Evolutionary conservation across 192 early-diverging fungal genomes (phyloP).

Genomic region (Dissophora ornata): DNA sequence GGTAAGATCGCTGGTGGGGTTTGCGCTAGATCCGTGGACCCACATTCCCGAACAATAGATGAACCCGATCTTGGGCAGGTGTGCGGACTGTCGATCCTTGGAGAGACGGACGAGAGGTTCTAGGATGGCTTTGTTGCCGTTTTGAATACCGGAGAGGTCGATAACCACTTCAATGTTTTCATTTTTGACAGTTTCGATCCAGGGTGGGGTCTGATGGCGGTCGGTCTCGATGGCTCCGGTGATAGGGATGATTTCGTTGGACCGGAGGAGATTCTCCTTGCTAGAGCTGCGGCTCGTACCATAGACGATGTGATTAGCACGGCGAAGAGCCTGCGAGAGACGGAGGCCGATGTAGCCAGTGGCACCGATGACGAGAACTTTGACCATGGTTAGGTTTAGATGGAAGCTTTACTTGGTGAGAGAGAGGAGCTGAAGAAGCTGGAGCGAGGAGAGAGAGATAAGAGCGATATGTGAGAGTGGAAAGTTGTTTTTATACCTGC

Average conservation of each 20-base stretch:
- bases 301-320: conserved; percentile 49
- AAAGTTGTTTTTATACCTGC: no score
- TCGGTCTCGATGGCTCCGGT: conserved; percentile 18
- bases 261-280: conserved; percentile 24
- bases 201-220: neutral
- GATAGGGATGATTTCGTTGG: conserved; percentile 50
- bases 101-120: conserved; percentile 23
- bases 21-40: conserved; percentile 20
- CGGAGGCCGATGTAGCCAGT: conserved; percentile 52
- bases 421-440: neutral
- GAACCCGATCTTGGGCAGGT: conserved; percentile 21
- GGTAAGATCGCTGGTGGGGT: conserved; percentile 7
- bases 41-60: conserved; percentile 56
- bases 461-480: neutral
- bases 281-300: conserved; percentile 34
- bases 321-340: conserved; percentile 47
- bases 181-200: conserved; percentile 17
- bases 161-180: conserved; percentile 42
- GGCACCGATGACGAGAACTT: conserved; percentile 56
- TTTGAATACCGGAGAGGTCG: conserved; percentile 28
- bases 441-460: no score
- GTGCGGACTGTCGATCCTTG: conserved; percentile 26
- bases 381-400: conserved; percentile 54
- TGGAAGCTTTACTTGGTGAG: no score
- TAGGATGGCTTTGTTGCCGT: conserved; percentile 27